These are phyloP conservation scores for Petunia axillaris DNA, from an alignment of 257 asterid species.

Conservation along the genomic window DNA sequence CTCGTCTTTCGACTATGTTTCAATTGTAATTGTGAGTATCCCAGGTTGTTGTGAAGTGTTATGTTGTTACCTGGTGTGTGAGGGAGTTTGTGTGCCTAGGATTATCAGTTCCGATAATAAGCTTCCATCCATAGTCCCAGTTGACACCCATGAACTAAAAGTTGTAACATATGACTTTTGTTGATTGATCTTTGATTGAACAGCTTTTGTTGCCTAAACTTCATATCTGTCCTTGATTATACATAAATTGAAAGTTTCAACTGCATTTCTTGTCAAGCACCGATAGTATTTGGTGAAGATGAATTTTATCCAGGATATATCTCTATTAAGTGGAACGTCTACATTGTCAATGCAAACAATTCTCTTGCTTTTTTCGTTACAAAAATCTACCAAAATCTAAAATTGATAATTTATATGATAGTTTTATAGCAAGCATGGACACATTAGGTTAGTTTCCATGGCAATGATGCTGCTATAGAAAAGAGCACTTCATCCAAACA, in stretches of 20 bases:
- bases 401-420: neutral
- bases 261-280: neutral
- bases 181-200: slow-evolving; percentile 22
- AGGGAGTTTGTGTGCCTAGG: no score
- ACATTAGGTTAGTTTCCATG: neutral
- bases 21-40: slow-evolving; percentile 10
- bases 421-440: neutral
- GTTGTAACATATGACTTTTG: slow-evolving; percentile 16
- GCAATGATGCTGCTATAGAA: neutral
- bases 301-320: neutral
- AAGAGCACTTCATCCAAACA: neutral
- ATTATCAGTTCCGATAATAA: neutral
- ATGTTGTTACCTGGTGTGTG: neutral
- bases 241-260: neutral
- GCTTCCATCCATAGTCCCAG: slow-evolving; percentile 17
- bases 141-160: slow-evolving; percentile 22
- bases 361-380: neutral
- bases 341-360: neutral
- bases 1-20: neutral
- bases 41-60: slow-evolving; percentile 16
- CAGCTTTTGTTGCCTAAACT: neutral
- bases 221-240: neutral
- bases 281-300: no score
- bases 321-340: neutral
- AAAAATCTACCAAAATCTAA: neutral